Percentiles rank a stretch among this genome's conserved stretches.
phyloP scores from a whole-genome alignment of 208 protist genomes.

The Trypanosoma platydactyli region DNA sequence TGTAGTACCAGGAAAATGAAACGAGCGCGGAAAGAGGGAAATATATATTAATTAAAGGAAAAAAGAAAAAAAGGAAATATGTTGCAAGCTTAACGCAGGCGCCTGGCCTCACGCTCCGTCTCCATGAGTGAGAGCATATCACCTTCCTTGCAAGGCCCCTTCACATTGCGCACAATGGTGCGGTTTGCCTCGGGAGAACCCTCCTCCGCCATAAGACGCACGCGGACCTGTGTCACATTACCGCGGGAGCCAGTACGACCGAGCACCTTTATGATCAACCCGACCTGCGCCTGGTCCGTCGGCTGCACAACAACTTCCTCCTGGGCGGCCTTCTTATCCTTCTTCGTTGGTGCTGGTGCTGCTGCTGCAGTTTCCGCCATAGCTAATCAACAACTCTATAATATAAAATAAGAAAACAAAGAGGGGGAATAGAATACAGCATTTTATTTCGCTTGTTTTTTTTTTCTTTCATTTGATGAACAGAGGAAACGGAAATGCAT shows the following conservation, averaged over 20 bases:
- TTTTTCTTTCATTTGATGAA: conserved; percentile 25
- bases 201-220: conserved; percentile 93
- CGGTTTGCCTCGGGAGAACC: conserved; percentile 90
- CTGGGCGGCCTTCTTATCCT: conserved; percentile 77
- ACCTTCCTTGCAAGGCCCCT: conserved; percentile 98
- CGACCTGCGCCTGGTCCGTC: conserved; percentile 90
- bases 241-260: conserved; percentile 99
- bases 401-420: conserved; percentile 6
- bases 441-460: conserved; percentile 13
- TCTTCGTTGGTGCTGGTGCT: conserved; percentile 52
- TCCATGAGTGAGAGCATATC: conserved; percentile 99
- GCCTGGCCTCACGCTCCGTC: conserved; percentile 99
- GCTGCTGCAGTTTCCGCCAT: conserved; percentile 28
- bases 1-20: conserved; percentile 1
- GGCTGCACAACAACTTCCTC: conserved; percentile 77
- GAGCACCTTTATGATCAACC: conserved; percentile 97
- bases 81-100: conserved; percentile 94
- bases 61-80: conserved; percentile 18
- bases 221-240: conserved; percentile 98
- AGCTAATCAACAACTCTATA: conserved; percentile 12
- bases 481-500: too few relatives aligned
- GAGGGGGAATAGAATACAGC: not conserved
- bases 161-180: conserved; percentile 99
- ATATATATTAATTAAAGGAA: conserved; percentile 6
- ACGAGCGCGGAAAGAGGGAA: not conserved